Percentiles rank a stretch among this genome's conserved stretches.
phyloP scores from a whole-genome alignment of 1,284 basidiomycete genomes.

The Microbotryum silenes-acaulis region DNA sequence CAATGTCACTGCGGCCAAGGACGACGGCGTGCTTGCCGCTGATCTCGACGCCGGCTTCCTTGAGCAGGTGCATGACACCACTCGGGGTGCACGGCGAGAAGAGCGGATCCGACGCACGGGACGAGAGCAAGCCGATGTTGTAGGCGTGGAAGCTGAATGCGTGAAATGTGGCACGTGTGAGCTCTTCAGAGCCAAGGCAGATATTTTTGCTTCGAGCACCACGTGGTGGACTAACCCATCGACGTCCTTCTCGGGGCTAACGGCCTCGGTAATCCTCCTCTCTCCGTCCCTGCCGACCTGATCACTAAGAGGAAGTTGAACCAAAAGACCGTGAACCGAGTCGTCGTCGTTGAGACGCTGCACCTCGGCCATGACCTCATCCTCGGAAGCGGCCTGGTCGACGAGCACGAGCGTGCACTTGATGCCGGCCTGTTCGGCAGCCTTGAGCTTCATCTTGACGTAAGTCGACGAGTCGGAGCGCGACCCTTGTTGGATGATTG shows the following conservation, averaged over 20 bases:
- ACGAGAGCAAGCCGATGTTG: conserved; percentile 93
- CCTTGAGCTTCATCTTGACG: conserved; percentile 96
- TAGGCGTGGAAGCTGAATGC: conserved; percentile 85
- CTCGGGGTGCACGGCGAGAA: conserved; percentile 95
- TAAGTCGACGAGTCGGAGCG: conserved; percentile 86
- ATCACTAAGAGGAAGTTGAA: conserved; percentile 90
- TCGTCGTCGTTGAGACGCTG: conserved; percentile 77
- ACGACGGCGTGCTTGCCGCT: conserved; percentile 79
- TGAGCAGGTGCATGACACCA: conserved; percentile 82
- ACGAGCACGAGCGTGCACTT: conserved; percentile 67
- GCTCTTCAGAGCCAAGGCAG: not conserved
- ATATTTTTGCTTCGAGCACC: not conserved
- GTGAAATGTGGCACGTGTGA: not conserved
- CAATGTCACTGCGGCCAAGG: conserved; percentile 94
- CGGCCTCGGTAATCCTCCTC: conserved; percentile 84
- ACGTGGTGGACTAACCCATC: conserved; percentile 62
- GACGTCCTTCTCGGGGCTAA: conserved; percentile 90
- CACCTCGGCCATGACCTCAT: conserved; percentile 70
- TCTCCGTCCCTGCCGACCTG: conserved; percentile 79
- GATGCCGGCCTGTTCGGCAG: conserved; percentile 91
- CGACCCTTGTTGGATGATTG: conserved; percentile 88
- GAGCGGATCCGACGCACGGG: conserved; percentile 79
- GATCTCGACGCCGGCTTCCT: conserved; percentile 68
- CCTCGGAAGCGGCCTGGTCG: conserved; percentile 53
- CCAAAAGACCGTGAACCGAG: conserved; percentile 77